Base-by-base conservation (phyloP, 2,329 filamentous ascomycete genomes). In the Clonostachys sp. region DNA sequence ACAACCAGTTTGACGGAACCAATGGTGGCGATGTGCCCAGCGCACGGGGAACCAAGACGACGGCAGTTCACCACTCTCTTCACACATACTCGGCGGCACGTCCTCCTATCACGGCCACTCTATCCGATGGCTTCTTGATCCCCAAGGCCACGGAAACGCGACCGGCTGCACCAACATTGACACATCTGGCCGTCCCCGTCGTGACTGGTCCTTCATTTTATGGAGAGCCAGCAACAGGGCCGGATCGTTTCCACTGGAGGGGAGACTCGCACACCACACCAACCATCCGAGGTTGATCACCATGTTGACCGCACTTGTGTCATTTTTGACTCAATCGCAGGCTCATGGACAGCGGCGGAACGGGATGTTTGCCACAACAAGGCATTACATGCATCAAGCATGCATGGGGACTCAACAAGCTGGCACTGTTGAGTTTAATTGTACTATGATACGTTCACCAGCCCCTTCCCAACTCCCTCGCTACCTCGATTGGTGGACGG, bases 181-280 rank as follows among this genome's bases (percentile, higher is more conserved):
- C 52, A 64, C 70, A 45, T 59, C 72, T 47, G 64, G 24, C 24
- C 9, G 24, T 30, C 24, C 24, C 24, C 24, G 9, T 30, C 24
- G 24, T 30, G 9, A 30, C 24, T 30, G 24, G 24, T 10, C 24
- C 24, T 10, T 10, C 24, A 8, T 30, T 30, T 61, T 55, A 72
- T 71, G 45, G 61, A 64, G 45, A 56, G 66, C 34, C 73, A 54
- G 39, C 59, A 54, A 40, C 59, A 68, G 51, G 55, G 53, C 64
- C 67, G 57, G 47, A 76, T 49, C 71, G 69, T 46, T 79, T 78
- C 52, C 74, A 73, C 44, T 71, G 64, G 60, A 64, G 66, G 41
- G 53, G 71, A 46, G 75, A 80, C 49, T 58, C 73, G 59, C 71
- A 78, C 62, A 57, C 72, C 47, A 65, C 73, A 41, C 73, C 75